Evolutionary conservation across 2,329 filamentous ascomycete genomes (phyloP).

Genomic region (Cytospora piceicola): DNA sequence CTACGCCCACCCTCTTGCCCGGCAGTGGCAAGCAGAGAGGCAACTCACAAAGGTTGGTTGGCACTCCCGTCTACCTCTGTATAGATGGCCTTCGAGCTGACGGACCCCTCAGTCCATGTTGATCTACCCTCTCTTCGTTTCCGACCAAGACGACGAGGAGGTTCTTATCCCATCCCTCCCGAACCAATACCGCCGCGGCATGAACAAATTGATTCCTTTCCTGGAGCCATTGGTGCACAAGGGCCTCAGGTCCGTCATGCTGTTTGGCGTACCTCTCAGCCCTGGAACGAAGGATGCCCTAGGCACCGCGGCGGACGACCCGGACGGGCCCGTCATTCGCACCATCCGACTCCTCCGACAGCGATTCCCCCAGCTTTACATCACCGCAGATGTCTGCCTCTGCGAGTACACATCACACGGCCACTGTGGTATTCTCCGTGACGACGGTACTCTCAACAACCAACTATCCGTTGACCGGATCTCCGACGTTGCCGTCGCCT

Average conservation of each 20-base stretch:
- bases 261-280: conserved; percentile 90
- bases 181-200: conserved; percentile 83
- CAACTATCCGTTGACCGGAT: conserved; percentile 91
- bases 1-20: conserved; percentile 78
- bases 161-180: conserved; percentile 87
- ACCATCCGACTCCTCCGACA: conserved; percentile 82
- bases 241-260: conserved; percentile 88
- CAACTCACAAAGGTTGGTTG: conserved; percentile 76
- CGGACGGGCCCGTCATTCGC: conserved; percentile 87
- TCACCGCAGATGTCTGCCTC: conserved; percentile 90
- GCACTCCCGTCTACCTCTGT: not conserved
- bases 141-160: conserved; percentile 92
- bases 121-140: conserved; percentile 96
- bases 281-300: conserved; percentile 85
- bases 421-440: conserved; percentile 92
- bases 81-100: conserved; percentile 6
- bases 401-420: conserved; percentile 99
- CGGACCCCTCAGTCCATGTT: conserved; percentile 77
- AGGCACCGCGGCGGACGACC: conserved; percentile 90
- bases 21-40: conserved; percentile 82
- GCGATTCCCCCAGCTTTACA: conserved; percentile 87
- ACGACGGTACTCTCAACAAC: conserved; percentile 93
- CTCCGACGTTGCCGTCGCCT: conserved; percentile 95
- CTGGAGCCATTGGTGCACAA: conserved; percentile 86
- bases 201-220: conserved; percentile 85